Percentiles rank a stretch among this genome's conserved stretches.
Evolutionary conservation across 2,329 filamentous ascomycete species (phyloP).

Genomic region (Diaporthe destruens): DNA sequence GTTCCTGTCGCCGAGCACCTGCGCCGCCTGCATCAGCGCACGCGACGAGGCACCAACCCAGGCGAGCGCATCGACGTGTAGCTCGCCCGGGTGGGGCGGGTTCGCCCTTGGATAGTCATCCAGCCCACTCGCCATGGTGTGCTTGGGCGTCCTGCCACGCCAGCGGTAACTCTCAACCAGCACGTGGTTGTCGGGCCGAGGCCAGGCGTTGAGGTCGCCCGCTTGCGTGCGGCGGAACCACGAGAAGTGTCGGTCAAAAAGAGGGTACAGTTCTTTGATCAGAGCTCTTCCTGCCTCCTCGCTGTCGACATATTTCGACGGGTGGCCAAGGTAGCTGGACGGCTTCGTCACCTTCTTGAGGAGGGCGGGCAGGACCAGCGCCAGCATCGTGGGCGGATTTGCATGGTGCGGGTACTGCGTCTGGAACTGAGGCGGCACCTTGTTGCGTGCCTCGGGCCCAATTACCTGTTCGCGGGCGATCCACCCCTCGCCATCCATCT

Average conservation of each 20-base stretch:
- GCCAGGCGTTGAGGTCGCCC: conserved; percentile 76
- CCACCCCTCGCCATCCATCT: conserved; percentile 96
- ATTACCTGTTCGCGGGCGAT: conserved; percentile 94
- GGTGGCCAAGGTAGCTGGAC: conserved; percentile 73
- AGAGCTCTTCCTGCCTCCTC: conserved; percentile 73
- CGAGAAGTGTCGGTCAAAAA: conserved; percentile 86
- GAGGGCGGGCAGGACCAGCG: conserved; percentile 84
- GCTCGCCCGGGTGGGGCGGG: conserved; percentile 91
- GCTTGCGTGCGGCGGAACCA: conserved; percentile 92
- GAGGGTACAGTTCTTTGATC: conserved; percentile 80
- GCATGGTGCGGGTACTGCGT: conserved; percentile 94
- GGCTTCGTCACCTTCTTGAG: conserved; percentile 77
- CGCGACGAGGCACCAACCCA: conserved; percentile 94
- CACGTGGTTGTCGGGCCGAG: conserved; percentile 24
- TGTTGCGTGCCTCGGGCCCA: conserved; percentile 86
- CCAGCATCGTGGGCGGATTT: conserved; percentile 86
- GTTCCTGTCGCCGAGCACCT: conserved; percentile 77
- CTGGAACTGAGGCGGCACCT: conserved; percentile 89
- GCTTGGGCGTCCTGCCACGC: conserved; percentile 85
- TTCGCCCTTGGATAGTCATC: conserved; percentile 93
- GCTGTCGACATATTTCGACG: conserved; percentile 44
- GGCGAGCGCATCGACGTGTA: conserved; percentile 89
- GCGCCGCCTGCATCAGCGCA: conserved; percentile 80
- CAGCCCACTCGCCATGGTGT: conserved; percentile 88
- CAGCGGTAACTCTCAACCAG: conserved; percentile 89